Conservation (phyloP, 73 alveolate genomes). For the Symbiodinium natans region DNA sequence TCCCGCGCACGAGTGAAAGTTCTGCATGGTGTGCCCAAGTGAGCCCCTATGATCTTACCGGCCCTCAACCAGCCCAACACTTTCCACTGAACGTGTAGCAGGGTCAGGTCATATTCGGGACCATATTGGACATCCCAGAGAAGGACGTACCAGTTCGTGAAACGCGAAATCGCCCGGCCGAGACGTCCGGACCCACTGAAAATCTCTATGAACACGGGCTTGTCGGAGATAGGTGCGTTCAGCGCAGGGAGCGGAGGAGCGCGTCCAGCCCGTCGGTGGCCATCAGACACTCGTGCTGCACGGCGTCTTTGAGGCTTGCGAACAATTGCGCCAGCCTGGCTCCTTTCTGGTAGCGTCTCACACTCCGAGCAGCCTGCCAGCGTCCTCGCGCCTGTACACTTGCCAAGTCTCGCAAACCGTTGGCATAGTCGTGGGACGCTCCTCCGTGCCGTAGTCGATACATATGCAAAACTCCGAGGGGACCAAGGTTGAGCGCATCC, state of each 20-base stretch:
- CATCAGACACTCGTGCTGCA: not conserved
- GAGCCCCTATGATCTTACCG: not conserved
- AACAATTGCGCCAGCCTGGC: not conserved
- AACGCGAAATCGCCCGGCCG: not conserved
- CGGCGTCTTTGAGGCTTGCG: not conserved
- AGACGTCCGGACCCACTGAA: constrained; percentile 1
- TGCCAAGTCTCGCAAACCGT: not conserved
- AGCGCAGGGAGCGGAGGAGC: too few species aligned
- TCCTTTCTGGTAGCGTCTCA: constrained; percentile 32
- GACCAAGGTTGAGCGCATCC: not conserved
- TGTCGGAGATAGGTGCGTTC: too few species aligned
- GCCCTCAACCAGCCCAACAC: not conserved
- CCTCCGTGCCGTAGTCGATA: constrained; percentile 42
- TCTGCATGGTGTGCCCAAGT: not conserved
- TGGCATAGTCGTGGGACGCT: not conserved
- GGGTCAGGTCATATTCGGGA: not conserved
- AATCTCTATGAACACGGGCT: not conserved
- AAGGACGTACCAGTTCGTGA: constrained; percentile 12
- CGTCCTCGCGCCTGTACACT: not conserved
- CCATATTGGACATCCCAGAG: not conserved
- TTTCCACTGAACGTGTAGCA: not conserved
- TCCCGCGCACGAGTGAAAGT: too few species aligned
- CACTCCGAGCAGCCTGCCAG: not conserved
- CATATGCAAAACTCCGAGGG: not conserved
- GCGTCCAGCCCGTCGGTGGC: not conserved